Conservation (phyloP, 208 protist species). For the Porcisia hertigi region DNA sequence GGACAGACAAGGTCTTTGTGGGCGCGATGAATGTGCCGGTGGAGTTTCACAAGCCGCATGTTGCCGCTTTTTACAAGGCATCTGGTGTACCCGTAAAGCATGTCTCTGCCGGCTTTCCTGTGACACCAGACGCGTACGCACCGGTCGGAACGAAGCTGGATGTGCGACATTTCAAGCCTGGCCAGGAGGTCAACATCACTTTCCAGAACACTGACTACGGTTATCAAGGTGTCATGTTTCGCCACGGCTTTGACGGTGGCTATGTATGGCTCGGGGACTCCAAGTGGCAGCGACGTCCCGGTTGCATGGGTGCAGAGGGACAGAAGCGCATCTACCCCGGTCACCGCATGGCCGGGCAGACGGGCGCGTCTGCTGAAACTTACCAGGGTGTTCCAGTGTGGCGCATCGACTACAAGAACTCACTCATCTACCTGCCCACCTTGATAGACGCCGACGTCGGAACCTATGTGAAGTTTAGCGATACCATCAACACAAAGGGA, state of each 20-base stretch:
- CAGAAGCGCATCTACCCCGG: constrained; percentile 92
- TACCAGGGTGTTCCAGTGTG: constrained; percentile 90
- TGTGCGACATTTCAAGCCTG: constrained; percentile 93
- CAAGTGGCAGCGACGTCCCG: constrained; percentile 91
- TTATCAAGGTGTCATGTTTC: constrained; percentile 92
- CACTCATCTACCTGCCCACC: constrained; percentile 89
- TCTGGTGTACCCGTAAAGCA: constrained; percentile 92
- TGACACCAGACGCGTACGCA: constrained; percentile 91
- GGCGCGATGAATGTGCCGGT: constrained; percentile 92
- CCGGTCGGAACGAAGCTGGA: constrained; percentile 93
- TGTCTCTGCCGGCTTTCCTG: constrained; percentile 77
- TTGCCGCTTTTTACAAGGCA: constrained; percentile 88
- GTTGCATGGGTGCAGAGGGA: constrained; percentile 88
- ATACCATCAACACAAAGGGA: constrained; percentile 92
- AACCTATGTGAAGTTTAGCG: constrained; percentile 90
- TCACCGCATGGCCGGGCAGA: constrained; percentile 91
- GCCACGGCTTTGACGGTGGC: constrained; percentile 92
- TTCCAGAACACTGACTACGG: constrained; percentile 94
- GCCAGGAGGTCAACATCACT: constrained; percentile 91
- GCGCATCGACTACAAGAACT: constrained; percentile 95
- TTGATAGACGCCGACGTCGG: constrained; percentile 88
- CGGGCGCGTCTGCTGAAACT: constrained; percentile 85
- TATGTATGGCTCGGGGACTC: constrained; percentile 93
- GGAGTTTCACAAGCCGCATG: constrained; percentile 92
- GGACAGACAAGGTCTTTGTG: constrained; percentile 86